phyloP scores from a whole-genome alignment of 2,329 filamentous ascomycete species.

The Talaromyces sp. region DNA sequence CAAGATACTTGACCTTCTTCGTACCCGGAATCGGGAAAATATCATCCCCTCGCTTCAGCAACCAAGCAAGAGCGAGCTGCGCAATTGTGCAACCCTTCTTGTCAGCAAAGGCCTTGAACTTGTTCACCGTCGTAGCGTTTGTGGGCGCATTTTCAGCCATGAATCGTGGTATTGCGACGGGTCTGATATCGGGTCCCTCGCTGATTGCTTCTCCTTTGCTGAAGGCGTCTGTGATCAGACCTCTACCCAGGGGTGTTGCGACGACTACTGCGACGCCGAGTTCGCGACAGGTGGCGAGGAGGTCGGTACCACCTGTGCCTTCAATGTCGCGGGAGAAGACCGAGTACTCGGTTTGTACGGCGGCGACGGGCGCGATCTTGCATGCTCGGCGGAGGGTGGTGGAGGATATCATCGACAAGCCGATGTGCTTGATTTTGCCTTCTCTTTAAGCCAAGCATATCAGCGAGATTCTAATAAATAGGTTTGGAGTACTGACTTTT shows the following conservation, averaged over 20 bases:
- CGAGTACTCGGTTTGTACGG: constrained; percentile 57
- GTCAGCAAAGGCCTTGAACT: constrained; percentile 50
- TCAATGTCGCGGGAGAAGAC: constrained; percentile 41
- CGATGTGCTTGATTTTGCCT: constrained; percentile 52
- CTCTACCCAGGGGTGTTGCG: constrained; percentile 22
- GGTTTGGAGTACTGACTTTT: constrained; percentile 22
- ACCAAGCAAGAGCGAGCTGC: constrained; percentile 64
- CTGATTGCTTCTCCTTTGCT: background rate
- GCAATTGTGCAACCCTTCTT: constrained; percentile 56
- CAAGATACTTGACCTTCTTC: constrained; percentile 23
- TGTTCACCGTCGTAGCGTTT: constrained; percentile 26
- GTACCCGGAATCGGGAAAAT: constrained; percentile 34
- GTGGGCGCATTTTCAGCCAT: constrained; percentile 3
- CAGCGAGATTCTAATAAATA: background rate
- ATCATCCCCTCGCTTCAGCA: constrained; percentile 55
- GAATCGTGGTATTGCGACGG: constrained; percentile 4
- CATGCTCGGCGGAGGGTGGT: constrained; percentile 53
- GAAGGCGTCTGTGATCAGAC: constrained; percentile 22
- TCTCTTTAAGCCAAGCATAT: background rate
- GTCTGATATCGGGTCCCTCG: background rate
- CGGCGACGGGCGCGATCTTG: constrained; percentile 52
- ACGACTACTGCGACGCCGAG: constrained; percentile 24
- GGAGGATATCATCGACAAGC: constrained; percentile 54
- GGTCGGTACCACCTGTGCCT: constrained; percentile 4
- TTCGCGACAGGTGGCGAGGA: constrained; percentile 23